Evolutionary conservation across 176 grass and related monocot genomes (phyloP), one percentile per base, ranked within the genome.

Genomic region (Musa acuminata): DNA sequence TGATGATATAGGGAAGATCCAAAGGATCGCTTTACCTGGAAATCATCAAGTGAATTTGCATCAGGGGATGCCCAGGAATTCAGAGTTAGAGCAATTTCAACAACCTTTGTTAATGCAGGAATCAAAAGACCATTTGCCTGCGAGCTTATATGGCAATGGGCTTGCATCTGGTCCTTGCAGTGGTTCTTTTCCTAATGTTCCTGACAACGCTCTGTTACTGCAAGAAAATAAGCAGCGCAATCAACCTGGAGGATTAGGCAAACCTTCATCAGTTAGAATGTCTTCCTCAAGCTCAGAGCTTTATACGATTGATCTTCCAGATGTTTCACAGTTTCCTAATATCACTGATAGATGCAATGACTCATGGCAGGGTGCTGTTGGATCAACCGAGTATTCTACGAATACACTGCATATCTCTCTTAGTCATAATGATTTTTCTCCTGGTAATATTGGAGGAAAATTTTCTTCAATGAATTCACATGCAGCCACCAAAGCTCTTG

Each of bases 321-420:
- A 87, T 11, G 68, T 78, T 83, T 49, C 65, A 58, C 77, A 78
- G 64, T 83, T 83, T 85, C 25, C 67, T 3, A 19, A 76, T 53
- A 79, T 83, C 69, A 82, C 55, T 74, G 22, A 23, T 11, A 79
- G 66, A 70, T 82, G 11, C 50, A 75, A 74, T 68, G 78, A 60
- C 71, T 73, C 82, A 69, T 71, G 71, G 67, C 63, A 79, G 27
- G 25, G 17, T 73, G 80, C 74, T 35, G 77, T 80, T 78, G 64
- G 66, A 59, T 87, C 87, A 27, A 93, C 72, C 3, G 52, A 69
- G 13, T 60, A 68, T 79, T 27, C 70, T 19, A 9, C 78, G 22
- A 64, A 49, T 55, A 8, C 57, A 51, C 50, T 80, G 69, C 35
- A 21, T 19, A 64, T 65, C 17, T 55, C 55, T 20, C 25, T 80